Base-by-base conservation (phyloP, 352 stramenopile genomes). In the Peronospora tabacina region DNA sequence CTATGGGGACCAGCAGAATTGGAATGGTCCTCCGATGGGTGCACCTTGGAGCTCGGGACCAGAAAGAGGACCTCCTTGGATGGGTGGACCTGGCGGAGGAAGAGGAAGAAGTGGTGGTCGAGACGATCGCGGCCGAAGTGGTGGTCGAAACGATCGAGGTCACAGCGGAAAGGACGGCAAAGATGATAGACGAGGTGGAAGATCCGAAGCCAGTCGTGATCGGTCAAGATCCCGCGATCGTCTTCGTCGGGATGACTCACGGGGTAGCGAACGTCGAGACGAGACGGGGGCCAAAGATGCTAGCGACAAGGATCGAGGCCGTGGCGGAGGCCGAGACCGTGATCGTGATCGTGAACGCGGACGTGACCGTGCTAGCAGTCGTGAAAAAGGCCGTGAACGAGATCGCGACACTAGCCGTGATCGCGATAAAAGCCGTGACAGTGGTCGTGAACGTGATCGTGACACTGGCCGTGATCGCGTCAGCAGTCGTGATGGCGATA, bases 221-320 rank as follows among this genome's bases (percentile, higher is more conserved):
- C 70, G 78, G 15, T 87, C 75, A 24, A 72, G 68, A 20, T 86
- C 77, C 0, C 51, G 69, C 5, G 72, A 73, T 36, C 71, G 78
- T 19, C 32, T 49, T 13, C 58, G 46, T 4, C 55, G 59, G n/a
- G 63, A 70, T n/a, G 61, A 64, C 7, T 43, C 52, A 6, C 52
- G 61, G 7, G 33, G 47, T n/a, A 57, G 49, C 38, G 57, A 39
- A 17, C 61, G 46, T 35, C 57, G 43, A 46, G 72, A 59, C 41
- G 63, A 49, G 29, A 34, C 26, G 38, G 50, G 42, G 7, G 32
- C 24, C 5, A 69, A 58, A 34, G 52, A 58, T 35, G 30, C 48
- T 32, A 51, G 30, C 1, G 59, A 65, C 10, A 66, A 61, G 48
- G 48, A 62, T 15, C 44, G 53, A 61, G 35, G 35, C 5, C 35